Percentiles rank a stretch among this genome's conserved stretches.
These are phyloP conservation scores for Paecilomyces sp. DNA, from an alignment of 2,329 filamentous ascomycete genomes.

Conservation along the genomic window DNA sequence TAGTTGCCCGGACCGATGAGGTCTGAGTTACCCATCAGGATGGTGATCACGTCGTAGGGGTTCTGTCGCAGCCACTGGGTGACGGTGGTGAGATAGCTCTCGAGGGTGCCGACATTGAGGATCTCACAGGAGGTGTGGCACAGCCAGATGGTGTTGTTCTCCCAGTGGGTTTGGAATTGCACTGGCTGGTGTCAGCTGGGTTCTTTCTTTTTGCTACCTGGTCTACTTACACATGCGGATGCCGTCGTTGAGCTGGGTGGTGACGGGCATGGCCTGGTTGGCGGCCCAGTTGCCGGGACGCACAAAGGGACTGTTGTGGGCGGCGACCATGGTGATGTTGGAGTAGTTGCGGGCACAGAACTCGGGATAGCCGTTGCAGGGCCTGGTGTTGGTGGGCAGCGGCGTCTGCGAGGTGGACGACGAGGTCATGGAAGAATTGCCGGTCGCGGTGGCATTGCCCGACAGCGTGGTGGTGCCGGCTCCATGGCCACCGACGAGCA, in stretches of 20 bases:
- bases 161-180: constrained; percentile 52
- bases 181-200: constrained; percentile 30
- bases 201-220: not conserved
- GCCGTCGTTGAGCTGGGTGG: constrained; percentile 69
- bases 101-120: constrained; percentile 71
- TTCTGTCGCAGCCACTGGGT: constrained; percentile 65
- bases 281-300: constrained; percentile 62
- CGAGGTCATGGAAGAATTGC: constrained; percentile 40
- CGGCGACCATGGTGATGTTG: constrained; percentile 71
- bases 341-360: constrained; percentile 70
- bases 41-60: constrained; percentile 80
- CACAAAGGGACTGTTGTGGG: constrained; percentile 77
- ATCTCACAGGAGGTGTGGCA: constrained; percentile 82
- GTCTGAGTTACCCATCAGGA: constrained; percentile 79
- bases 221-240: constrained; percentile 44
- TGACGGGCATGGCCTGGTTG: constrained; percentile 65
- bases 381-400: constrained; percentile 61
- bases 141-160: constrained; percentile 59
- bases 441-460: constrained; percentile 40
- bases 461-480: constrained; percentile 35
- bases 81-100: constrained; percentile 63
- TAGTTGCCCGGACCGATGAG: constrained; percentile 61
- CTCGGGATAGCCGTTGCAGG: constrained; percentile 73
- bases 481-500: constrained; percentile 31
- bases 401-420: constrained; percentile 30